These are phyloP conservation scores for Exophiala xenobiotica DNA, from an alignment of 2,329 filamentous ascomycete species.

Conservation along the genomic window DNA sequence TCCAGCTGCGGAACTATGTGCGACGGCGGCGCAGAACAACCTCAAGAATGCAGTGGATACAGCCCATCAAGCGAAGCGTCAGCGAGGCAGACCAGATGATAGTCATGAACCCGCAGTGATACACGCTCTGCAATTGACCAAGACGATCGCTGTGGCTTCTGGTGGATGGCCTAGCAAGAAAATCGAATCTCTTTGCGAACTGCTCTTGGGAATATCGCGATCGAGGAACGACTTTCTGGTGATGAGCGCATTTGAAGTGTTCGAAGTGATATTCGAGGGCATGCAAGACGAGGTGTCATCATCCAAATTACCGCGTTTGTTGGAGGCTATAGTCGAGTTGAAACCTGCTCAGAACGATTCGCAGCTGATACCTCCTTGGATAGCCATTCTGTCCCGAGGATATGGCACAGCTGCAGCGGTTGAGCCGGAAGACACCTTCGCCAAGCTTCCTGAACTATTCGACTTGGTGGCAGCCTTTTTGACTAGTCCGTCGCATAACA, in stretches of 20 bases:
- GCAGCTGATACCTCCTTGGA: conserved; percentile 92
- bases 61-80: conserved; percentile 68
- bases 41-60: conserved; percentile 68
- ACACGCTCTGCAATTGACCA: conserved; percentile 87
- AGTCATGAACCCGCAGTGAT: conserved; percentile 80
- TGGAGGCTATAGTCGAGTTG: conserved; percentile 89
- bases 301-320: conserved; percentile 80
- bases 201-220: conserved; percentile 82
- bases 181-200: conserved; percentile 86
- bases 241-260: conserved; percentile 94
- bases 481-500: conserved; percentile 84
- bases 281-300: conserved; percentile 87
- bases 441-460: conserved; percentile 84
- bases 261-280: conserved; percentile 92
- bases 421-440: conserved; percentile 85
- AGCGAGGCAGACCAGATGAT: conserved; percentile 51
- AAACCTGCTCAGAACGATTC: conserved; percentile 91
- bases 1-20: conserved; percentile 93
- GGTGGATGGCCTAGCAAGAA: conserved; percentile 96
- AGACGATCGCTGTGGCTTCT: conserved; percentile 80
- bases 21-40: conserved; percentile 81
- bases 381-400: conserved; percentile 88
- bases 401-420: conserved; percentile 92
- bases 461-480: conserved; percentile 76
- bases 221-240: conserved; percentile 94